Evolutionary conservation across 1,139 yeast genomes (phyloP).

Genomic region (Saccharomyces pastorianus): DNA sequence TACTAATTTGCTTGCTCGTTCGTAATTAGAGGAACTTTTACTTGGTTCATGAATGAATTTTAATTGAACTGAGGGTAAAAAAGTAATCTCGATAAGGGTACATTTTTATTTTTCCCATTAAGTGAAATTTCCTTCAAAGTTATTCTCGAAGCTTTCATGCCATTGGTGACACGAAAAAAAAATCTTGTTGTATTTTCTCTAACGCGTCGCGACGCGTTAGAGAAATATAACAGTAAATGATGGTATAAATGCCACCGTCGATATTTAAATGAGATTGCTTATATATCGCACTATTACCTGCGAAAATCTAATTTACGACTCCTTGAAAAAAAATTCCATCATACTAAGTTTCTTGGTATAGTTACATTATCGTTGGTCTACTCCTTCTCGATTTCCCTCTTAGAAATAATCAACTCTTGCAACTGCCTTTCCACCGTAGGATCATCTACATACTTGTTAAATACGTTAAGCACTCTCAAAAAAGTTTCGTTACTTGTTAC

Average conservation of each 20-base stretch:
- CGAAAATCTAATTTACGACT: background rate
- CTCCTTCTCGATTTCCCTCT: slow-evolving; percentile 28
- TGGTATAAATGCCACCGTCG: background rate
- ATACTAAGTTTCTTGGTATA: background rate
- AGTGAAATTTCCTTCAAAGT: background rate
- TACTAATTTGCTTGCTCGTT: background rate
- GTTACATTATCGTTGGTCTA: background rate
- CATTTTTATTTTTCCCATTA: background rate
- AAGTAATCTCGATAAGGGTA: background rate
- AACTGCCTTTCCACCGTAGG: slow-evolving; percentile 36
- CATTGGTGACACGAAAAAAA: slow-evolving; percentile 4
- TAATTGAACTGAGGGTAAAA: background rate
- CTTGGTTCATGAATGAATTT: background rate
- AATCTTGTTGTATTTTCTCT: background rate
- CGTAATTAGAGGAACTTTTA: background rate
- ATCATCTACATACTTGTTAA: slow-evolving; percentile 41
- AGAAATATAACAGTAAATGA: background rate
- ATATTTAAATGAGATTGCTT: background rate
- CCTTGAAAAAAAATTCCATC: background rate
- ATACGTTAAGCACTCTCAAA: slow-evolving; percentile 40
- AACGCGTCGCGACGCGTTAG: background rate
- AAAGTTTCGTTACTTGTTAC: slow-evolving; percentile 40
- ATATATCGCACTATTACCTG: background rate
- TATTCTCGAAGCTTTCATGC: slow-evolving; percentile 1
- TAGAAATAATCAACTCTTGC: slow-evolving; percentile 32